Base-by-base conservation (phyloP, 805 yeast genomes). In the Babjeviella inositovora region DNA sequence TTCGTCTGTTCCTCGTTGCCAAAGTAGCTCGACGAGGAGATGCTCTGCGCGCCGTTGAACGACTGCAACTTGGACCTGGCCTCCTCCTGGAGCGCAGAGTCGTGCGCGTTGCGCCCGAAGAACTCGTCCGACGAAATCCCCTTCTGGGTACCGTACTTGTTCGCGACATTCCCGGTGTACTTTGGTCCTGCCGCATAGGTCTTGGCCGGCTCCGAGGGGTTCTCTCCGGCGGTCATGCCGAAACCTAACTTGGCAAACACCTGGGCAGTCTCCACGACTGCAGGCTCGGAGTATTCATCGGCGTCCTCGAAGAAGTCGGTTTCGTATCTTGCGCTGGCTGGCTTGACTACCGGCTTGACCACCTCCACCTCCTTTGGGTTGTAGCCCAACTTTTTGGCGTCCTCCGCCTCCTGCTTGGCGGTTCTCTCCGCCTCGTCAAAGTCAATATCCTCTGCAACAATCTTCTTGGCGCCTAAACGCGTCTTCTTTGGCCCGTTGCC, bases 71-170 rank as follows among this genome's bases (percentile, higher is more conserved):
- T 85, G n/a, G 65, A 42, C 32, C 63, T 62, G 2, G 96, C 96
- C 47, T 84, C 95, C 21, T 61, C 62, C 26, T 75, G 75, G 18
- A 80, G 79, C 2, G 57, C 59, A 33, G 77, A 76, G 39, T 82
- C 96, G 40, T 66, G 81, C 13, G 70, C 54, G 20, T 85, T 87
- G 40, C 93, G 72, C 11, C 95, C 95, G 47, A 90, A 90, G 39
- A 67, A 70, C 53, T 85, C 92, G 50, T 90, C 97, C 2, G 96
- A 85, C 0, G 97, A 90, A 32, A 90, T 90, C 22, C 85, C 94
- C 62, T 81, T 87, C 45, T 85, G 95, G 19, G 54, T 56, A 27
- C 96, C 96, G 43, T 65, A 90, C 53, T 82, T 80, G 39, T 56
- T 59, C 18, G 67, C 70, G 15, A 77, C 77, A 33, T 72, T 73